Evolutionary conservation across 495 filamentous ascomycete species (phyloP).

Genomic region (Aspergillus bridgeri): DNA sequence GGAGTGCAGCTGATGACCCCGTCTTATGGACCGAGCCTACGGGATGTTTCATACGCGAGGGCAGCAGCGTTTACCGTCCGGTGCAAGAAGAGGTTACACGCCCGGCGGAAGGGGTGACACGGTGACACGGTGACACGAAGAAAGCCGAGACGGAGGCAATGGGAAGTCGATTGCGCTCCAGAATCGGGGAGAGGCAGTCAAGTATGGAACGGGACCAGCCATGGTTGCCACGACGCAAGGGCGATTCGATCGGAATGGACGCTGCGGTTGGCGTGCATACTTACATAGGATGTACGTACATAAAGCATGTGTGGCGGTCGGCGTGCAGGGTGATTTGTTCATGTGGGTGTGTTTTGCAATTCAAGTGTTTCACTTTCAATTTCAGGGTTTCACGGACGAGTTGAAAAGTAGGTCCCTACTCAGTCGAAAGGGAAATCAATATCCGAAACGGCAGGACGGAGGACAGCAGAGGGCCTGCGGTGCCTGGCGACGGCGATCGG

Average conservation of each 20-base stretch:
- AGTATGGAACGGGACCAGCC: background rate
- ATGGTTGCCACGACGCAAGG: background rate
- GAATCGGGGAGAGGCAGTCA: background rate
- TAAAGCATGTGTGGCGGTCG: background rate
- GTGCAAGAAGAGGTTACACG: background rate
- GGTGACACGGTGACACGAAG: background rate
- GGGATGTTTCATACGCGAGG: background rate
- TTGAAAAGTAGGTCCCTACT: no score
- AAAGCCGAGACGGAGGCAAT: no score
- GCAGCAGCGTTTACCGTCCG: no score
- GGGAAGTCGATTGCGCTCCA: background rate
- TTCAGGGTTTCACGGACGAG: no score
- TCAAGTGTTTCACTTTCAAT: background rate
- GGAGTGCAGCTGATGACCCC: no score
- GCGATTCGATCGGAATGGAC: conserved; percentile 4
- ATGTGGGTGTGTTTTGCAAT: background rate
- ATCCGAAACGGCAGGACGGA: no score
- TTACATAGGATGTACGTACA: no score
- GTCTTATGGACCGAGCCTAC: no score
- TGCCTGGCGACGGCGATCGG: no score
- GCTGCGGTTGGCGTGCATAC: conserved; percentile 1
- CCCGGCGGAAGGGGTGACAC: background rate
- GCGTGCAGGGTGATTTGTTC: background rate
- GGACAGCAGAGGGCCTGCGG: no score
- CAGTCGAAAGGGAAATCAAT: no score